Evolutionary conservation across 805 yeast species (phyloP), one percentile per base, ranked within the genome.

Genomic region (Myxozyma lipomycoides): DNA sequence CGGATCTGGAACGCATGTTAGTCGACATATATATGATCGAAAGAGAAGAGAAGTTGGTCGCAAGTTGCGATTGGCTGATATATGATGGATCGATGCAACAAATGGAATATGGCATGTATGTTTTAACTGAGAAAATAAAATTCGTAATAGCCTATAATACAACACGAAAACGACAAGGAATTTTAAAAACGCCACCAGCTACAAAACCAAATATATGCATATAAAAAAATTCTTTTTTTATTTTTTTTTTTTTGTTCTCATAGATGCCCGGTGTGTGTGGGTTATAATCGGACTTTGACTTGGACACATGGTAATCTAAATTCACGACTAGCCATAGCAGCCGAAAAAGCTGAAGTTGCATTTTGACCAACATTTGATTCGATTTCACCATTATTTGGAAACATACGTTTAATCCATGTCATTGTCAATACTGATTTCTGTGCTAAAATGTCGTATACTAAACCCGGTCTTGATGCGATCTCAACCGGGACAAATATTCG

Each of bases 21-120:
- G 18, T 21, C 32, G 55, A n/a, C n/a, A n/a, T n/a, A n/a, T n/a
- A 21, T 24, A 23, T 12, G 21, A 32, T 69, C 64, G 67, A 66
- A 58, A 64, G 12, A 62, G 75, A 32, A 61, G 80, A 46, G 85
- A 82, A 54, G 79, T 82, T 56, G 86, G 84, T 40, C 76, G 81
- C 62, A 82, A 82, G 66, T 66, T 82, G 55, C 67, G 86, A 51
- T 70, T 82, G 43, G 77, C 84, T 1, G 87, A 82, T 62, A 82
- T 81, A 57, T 82, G 66, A 63, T n/a, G 7, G 23, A n/a, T n/a
- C n/a, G n/a, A n/a, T n/a, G n/a, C n/a, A n/a, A n/a, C n/a, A n/a
- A n/a, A n/a, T n/a, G n/a, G 10, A 21, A 9, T 22, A 38, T 17
- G 25, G 15, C 42, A 21, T 38, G 7, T 38, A 19, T 38, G 18